Base-by-base conservation (phyloP, 2,329 filamentous ascomycete species). In the Domatiomyces catenatus region DNA sequence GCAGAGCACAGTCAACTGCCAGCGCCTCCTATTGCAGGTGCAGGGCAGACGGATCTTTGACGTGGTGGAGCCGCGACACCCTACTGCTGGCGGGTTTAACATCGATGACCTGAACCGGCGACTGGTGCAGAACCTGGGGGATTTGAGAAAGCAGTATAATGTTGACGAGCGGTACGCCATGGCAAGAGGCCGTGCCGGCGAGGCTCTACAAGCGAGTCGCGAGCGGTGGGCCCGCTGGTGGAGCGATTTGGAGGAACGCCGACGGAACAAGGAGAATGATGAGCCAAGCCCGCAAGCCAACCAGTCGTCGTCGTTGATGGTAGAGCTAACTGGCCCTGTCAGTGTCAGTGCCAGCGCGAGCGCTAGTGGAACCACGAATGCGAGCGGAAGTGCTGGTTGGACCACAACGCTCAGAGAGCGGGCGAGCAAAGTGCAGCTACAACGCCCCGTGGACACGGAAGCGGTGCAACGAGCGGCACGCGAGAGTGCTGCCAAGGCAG, bases 101-200 rank as follows among this genome's bases (percentile, higher is more conserved):
- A 88, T 98, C 55, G 92, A 96, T 58, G 92, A 98, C 64, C 83
- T 98, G 10, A 90, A 95, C 64, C 79, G 92, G 48, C 78, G 92
- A 20, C 76, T 98, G 32, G 81, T 87, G 36, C 85, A 93, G 65
- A 92, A 96, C 67, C 86, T 98, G 47, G 84, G 90, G 58, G 90
- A 96, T 54, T 75, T 96, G 47, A 10, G 45, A 10, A 47, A 22
- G 8, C 22, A 24, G 20, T 47, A 47, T n/a, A 89, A 96, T 64
- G 75, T 96, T 1, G 92, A 98, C 64, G 92, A 96, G 64, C 80
- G 86, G 7, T 80, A 96, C 52, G 83, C 85, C 0, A 82, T 86
- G 53, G 85, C 88, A 7, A 79, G 81, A 50, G 92, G 96, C 65
- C 84, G 83, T 0, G 74, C 96, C 2, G 87, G 86, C n/a, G 82